A percentile compares a stretch with the other conserved stretches of the same genome.
Evolutionary conservation across 257 asterid genomes (phyloP).

Genomic region (Mentha longifolia): DNA sequence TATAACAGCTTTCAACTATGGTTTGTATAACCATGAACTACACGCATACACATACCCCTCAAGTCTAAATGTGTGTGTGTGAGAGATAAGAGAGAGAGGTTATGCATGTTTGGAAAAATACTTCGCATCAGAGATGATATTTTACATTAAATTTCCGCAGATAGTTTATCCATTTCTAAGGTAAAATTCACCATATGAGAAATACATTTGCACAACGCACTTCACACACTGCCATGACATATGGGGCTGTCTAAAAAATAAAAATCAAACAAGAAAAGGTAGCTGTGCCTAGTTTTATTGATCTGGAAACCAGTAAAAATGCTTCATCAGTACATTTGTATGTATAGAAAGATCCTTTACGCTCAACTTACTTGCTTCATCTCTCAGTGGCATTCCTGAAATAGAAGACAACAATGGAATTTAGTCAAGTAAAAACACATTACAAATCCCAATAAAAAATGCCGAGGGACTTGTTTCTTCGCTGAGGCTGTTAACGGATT

Average conservation of each 20-base stretch:
- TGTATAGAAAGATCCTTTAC: constrained; percentile 28
- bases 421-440: background rate
- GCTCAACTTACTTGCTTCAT: constrained; percentile 17
- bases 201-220: background rate
- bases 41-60: too few species aligned
- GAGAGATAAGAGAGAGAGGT: too few species aligned
- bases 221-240: background rate
- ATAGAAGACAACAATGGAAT: background rate
- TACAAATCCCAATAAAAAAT: background rate
- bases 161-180: background rate
- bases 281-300: constrained; percentile 26
- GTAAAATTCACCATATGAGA: background rate
- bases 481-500: background rate
- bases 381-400: constrained; percentile 27
- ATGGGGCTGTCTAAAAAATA: background rate
- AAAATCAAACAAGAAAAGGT: background rate
- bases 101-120: background rate
- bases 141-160: background rate
- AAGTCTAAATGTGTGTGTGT: too few species aligned
- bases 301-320: constrained; percentile 12
- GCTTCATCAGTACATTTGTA: background rate
- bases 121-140: background rate
- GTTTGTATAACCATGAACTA: too few species aligned
- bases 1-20: background rate
- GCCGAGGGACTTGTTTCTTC: background rate